A percentile compares a stretch with the other conserved stretches of the same genome.
Conservation (phyloP, 2,329 filamentous ascomycete species). For the Pestalotiopsis sp. region DNA sequence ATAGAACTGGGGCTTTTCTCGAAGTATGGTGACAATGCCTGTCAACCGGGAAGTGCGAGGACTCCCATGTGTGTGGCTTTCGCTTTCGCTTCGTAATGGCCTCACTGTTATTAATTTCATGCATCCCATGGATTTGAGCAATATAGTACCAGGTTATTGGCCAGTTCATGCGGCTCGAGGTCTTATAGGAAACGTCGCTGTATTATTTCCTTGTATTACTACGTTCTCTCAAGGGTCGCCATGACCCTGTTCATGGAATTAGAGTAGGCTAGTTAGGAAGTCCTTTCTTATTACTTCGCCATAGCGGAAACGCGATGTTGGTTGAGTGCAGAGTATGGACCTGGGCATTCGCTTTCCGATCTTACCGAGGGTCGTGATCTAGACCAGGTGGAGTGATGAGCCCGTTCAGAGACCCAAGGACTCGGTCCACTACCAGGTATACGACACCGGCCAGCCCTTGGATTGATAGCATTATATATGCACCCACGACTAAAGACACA, state of each 20-base stretch:
- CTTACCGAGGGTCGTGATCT: no score
- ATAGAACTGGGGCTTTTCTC: neutral
- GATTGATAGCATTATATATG: no score
- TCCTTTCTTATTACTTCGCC: neutral
- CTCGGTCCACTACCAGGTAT: no score
- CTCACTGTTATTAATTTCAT: neutral
- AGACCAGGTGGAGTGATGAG: no score
- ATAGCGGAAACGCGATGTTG: no score
- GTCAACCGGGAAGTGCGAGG: neutral
- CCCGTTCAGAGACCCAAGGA: no score
- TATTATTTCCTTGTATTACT: neutral
- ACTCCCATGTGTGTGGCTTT: neutral
- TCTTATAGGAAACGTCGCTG: neutral
- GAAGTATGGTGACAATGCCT: no score
- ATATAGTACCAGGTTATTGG: neutral
- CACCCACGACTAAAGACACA: no score
- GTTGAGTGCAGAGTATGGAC: neutral
- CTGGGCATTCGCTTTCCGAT: neutral
- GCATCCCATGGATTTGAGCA: neutral
- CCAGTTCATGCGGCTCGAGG: neutral
- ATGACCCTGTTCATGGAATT: neutral
- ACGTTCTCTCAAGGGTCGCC: neutral
- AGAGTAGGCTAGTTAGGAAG: neutral
- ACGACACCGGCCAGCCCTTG: no score
- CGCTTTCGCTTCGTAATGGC: neutral